Evolutionary conservation across 768 basidiomycete species (phyloP), one percentile per base, ranked within the genome.

Genomic region (Hortiboletus flavorubellus): DNA sequence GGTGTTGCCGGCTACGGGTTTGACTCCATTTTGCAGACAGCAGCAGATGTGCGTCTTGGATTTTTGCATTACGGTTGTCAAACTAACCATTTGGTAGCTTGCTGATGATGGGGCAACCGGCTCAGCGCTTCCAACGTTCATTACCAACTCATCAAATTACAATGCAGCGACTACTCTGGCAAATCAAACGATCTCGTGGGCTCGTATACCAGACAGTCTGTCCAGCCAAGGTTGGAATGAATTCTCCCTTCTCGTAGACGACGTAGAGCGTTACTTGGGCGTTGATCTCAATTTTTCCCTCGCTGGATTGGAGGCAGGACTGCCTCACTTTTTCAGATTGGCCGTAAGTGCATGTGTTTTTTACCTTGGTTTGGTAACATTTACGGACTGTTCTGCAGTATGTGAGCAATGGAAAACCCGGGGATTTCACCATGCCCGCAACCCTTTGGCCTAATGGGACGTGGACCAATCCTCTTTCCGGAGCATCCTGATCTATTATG

Each of bases 361-460:
- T 21, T 30, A 59, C 26, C 40, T 48, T 40, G 40, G 40, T n/a
- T 31, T 39, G 34, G 23, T 34, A 30, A 53, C 11, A 39, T 40
- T 60, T 12, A 56, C 49, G 42, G 39, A 49, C 46, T 42, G 26
- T 59, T 35, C 18, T 49, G 30, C 64, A 88, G 85, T 83, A 79
- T 52, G 78, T 75, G 16, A 78, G 65, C 15, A 62, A 68, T 2
- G 78, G 76, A 16, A 64, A 61, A 16, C 66, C 80, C 11, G 91
- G 89, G 15, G 91, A 93, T 70, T 94, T 88, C 62, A 91, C 92
- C 0, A 88, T 80, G 76, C 78, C 91, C 7, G 90, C 88, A 8
- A 84, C 80, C 4, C 72, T 89, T 49, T 87, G 82, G 77, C 82
- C 85, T 3, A 93, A 93, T 67, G 87, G 88, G 48, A 91, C 89